These are phyloP conservation scores for Schwanniomyces etchellsii DNA, from an alignment of 1,139 yeast species.

Conservation along the genomic window DNA sequence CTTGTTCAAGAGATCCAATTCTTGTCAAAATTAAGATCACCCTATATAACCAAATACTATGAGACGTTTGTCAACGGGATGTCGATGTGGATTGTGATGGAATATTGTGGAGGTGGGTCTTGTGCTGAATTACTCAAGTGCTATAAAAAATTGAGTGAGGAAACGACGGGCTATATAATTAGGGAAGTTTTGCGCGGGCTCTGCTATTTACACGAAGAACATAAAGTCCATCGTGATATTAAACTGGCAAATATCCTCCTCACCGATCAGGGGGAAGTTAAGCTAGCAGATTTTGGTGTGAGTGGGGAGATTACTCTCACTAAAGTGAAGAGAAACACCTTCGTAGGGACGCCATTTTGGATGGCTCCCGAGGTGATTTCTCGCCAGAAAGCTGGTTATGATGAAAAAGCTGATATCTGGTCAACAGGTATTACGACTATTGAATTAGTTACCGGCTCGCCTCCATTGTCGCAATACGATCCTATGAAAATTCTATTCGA, in stretches of 20 bases:
- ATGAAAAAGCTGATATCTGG: conserved; percentile 85
- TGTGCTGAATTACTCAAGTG: conserved; percentile 67
- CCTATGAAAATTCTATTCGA: conserved; percentile 73
- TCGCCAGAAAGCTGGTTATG: conserved; percentile 48
- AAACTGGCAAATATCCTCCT: conserved; percentile 78
- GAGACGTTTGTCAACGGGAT: conserved; percentile 59
- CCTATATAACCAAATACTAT: conserved; percentile 58
- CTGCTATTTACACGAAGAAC: conserved; percentile 64
- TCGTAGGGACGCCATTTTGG: conserved; percentile 92
- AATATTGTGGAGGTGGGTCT: conserved; percentile 89
- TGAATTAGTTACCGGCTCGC: conserved; percentile 67
- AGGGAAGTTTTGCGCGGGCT: conserved; percentile 60
- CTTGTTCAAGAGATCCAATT: conserved; percentile 73
- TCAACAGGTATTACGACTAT: conserved; percentile 79
- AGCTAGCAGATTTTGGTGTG: conserved; percentile 84
- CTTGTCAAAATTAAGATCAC: conserved; percentile 58
- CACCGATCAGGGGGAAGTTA: conserved; percentile 56
- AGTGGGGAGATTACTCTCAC: conserved; percentile 73
- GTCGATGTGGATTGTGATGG: conserved; percentile 86
- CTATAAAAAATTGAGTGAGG: conserved; percentile 50
- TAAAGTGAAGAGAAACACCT: conserved; percentile 54
- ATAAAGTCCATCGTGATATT: conserved; percentile 78
- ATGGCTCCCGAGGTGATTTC: conserved; percentile 86
- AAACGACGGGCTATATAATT: conserved; percentile 52
- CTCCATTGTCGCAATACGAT: conserved; percentile 64